Evolutionary conservation across 2,329 filamentous ascomycete genomes (phyloP), one percentile per base, ranked within the genome.

Genomic region (Exophiala viscosa): DNA sequence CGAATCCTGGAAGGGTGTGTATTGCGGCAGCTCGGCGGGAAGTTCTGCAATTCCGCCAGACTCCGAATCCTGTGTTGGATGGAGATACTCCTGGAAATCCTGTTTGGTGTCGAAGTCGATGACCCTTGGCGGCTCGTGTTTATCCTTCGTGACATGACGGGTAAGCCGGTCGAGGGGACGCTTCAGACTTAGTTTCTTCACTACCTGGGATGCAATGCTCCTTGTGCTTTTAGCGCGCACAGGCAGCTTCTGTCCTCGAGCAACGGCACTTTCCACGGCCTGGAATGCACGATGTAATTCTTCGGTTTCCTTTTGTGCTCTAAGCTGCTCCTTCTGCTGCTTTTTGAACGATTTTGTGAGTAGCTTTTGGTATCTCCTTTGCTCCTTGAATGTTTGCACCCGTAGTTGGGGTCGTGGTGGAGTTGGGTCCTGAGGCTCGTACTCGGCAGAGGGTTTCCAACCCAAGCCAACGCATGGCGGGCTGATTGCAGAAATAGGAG

Each of bases 101-200:
- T 57, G 15, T 35, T 62, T 62, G 48, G 36, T 54, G 48, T 49
- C 46, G 32, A 59, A 60, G 36, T 59, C 54, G 28, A 59, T 54
- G 35, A 59, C 31, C n/a, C 54, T 57, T 11, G 60, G 58, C 46
- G 54, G 54, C 1, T 47, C 34, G 20, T 44, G 45, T 42, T 34
- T 53, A 4, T 46, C 43, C 36, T 46, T 41, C 35, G 34, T 51
- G 15, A 42, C 49, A 14, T 40, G 48, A 14, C 52, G 55, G 28
- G 49, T 52, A 15, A 55, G 45, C 46, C 44, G 50, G 39, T 32
- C 45, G 23, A 58, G 45, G 6, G 52, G 51, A 18, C 39, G 36
- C 23, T 45, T 53, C n/a, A 52, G 14, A 33, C 43, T 60, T 28
- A 60, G 36, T 32, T 40, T 54, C 41, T 60, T 55, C 18, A 60